Evolutionary conservation across 345 rosid genomes (phyloP).

Genomic region (Bruguiera gymnorhiza): DNA sequence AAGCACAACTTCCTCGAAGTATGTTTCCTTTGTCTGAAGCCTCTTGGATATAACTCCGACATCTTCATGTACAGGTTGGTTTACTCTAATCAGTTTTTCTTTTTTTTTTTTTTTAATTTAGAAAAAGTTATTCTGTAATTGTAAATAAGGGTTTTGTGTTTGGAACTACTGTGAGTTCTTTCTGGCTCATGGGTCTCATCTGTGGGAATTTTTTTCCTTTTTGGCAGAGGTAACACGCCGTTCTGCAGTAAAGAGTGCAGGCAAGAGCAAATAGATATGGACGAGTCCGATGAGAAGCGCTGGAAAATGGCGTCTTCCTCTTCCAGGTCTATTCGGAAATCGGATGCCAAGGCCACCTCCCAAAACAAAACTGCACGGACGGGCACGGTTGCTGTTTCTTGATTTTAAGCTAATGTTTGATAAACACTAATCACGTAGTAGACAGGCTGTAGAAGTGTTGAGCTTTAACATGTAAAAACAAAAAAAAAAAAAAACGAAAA

Average conservation of each 20-base stretch:
- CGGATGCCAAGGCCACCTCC: conserved; percentile 38
- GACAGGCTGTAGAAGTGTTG: no score
- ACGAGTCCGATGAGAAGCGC: conserved; percentile 48
- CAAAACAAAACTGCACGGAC: conserved; percentile 42
- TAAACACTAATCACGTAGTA: no score
- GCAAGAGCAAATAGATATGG: conserved; percentile 72
- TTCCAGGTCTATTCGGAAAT: conserved; percentile 46
- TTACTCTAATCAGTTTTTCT: neutral
- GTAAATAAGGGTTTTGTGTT: neutral
- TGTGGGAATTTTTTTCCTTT: neutral
- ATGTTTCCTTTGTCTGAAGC: conserved; percentile 66
- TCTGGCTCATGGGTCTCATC: neutral
- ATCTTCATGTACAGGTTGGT: conserved; percentile 91
- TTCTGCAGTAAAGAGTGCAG: conserved; percentile 85
- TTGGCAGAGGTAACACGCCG: conserved; percentile 63
- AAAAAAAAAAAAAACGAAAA: no score
- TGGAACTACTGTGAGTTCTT: neutral
- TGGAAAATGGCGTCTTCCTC: conserved; percentile 39
- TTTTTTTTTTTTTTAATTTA: no score
- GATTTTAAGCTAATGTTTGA: no score
- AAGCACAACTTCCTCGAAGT: conserved; percentile 68
- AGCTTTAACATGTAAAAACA: no score
- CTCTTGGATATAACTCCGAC: conserved; percentile 56
- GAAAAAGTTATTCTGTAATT: no score
- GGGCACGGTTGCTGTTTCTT: conserved; percentile 50